A percentile compares a stretch with the other conserved stretches of the same genome.
These are phyloP conservation scores for Leccinum sublutescens DNA, from an alignment of 768 basidiomycete genomes.

Conservation along the genomic window DNA sequence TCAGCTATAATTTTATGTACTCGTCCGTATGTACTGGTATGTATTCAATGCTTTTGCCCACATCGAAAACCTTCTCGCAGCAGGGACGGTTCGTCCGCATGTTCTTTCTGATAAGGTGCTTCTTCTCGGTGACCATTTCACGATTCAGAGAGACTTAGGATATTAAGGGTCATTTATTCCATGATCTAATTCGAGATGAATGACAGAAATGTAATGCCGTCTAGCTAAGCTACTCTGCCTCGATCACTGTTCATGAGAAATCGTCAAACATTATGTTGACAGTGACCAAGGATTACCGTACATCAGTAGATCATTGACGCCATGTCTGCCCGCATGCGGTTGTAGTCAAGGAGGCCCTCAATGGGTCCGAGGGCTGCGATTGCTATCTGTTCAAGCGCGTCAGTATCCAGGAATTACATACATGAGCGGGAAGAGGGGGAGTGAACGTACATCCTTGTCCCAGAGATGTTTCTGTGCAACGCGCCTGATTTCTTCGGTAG, in stretches of 20 bases:
- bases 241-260: neutral
- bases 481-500: constrained; percentile 84
- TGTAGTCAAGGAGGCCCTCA: constrained; percentile 94
- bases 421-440: constrained; percentile 9
- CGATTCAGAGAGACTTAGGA: neutral
- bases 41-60: neutral
- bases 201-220: constrained; percentile 16
- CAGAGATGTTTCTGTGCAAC: constrained; percentile 96
- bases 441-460: constrained; percentile 83
- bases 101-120: no score
- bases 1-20: constrained; percentile 7
- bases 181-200: constrained; percentile 20
- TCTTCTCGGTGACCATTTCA: neutral
- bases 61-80: no score
- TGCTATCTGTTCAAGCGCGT: constrained; percentile 54
- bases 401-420: constrained; percentile 1
- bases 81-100: neutral
- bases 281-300: neutral
- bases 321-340: constrained; percentile 81
- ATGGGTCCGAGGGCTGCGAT: constrained; percentile 86
- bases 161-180: constrained; percentile 22
- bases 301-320: constrained; percentile 72
- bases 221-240: constrained; percentile 24
- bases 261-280: neutral
- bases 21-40: constrained; percentile 12